Percentiles rank a stretch among this genome's conserved stretches.
These are phyloP conservation scores for Leccinum sublutescens DNA, from an alignment of 768 basidiomycete genomes.

Conservation along the genomic window DNA sequence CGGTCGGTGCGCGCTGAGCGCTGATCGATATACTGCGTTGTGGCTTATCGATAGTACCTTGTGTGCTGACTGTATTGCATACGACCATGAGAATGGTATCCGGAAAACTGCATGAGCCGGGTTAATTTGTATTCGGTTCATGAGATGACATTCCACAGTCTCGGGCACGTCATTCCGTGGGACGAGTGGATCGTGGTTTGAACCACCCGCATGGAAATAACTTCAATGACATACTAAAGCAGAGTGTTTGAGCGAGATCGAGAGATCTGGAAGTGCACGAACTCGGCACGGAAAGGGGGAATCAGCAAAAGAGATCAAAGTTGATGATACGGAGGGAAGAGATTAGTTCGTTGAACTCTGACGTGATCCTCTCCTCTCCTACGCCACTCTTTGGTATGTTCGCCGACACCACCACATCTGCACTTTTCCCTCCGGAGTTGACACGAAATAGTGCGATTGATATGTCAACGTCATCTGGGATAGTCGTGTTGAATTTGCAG, in stretches of 20 bases:
- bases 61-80: not conserved
- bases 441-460: conserved; percentile 82
- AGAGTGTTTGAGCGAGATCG: not conserved
- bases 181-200: not conserved
- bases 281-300: not conserved
- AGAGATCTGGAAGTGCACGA: not conserved
- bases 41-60: not conserved
- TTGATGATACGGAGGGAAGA: conserved; percentile 64
- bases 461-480: conserved; percentile 69
- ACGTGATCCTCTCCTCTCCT: conserved; percentile 32
- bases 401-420: conserved; percentile 82
- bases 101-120: not conserved
- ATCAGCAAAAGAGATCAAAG: conserved; percentile 66
- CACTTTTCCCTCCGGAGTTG: conserved; percentile 46
- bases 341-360: conserved; percentile 55
- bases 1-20: not conserved
- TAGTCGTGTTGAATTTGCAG: conserved; percentile 68
- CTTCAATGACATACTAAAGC: not conserved
- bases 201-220: not conserved
- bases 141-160: conserved; percentile 6
- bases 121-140: not conserved
- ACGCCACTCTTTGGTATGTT: conserved; percentile 68
- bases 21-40: not conserved
- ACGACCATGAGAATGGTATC: conserved; percentile 2
- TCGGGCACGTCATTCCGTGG: not conserved